Evolutionary conservation across 805 yeast species (phyloP).

Genomic region (Yamadazyma olivae): DNA sequence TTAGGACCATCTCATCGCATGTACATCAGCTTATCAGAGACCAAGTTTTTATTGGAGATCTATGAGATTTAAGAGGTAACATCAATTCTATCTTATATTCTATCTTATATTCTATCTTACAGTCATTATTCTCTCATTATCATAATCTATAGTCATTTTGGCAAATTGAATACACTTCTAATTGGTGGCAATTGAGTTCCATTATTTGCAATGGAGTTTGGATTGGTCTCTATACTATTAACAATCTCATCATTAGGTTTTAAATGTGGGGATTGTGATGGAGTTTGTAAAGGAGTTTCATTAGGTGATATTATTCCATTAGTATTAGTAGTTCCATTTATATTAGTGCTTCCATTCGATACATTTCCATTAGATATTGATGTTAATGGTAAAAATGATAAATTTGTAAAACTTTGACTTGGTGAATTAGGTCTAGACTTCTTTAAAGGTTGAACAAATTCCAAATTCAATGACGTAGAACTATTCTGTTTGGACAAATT

Average conservation of each 20-base stretch:
- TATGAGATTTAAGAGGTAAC: no score
- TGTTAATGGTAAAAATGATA: not conserved
- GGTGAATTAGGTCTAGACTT: slow-evolving; percentile 51
- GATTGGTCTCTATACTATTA: slow-evolving; percentile 4
- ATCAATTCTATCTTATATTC: no score
- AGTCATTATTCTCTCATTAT: no score
- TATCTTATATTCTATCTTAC: no score
- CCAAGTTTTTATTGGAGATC: no score
- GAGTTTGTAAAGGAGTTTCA: slow-evolving; percentile 50
- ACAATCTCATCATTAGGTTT: slow-evolving; percentile 20
- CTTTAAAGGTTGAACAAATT: slow-evolving; percentile 32
- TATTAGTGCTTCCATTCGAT: not conserved
- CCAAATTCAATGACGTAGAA: slow-evolving; percentile 34
- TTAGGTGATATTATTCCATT: slow-evolving; percentile 28
- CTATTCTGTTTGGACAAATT: slow-evolving; percentile 23
- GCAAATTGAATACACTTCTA: slow-evolving; percentile 35
- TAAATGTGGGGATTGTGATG: slow-evolving; percentile 47
- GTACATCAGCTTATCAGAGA: no score
- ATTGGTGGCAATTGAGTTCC: slow-evolving; percentile 44
- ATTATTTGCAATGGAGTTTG: slow-evolving; percentile 32
- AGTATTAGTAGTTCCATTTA: slow-evolving; percentile 1
- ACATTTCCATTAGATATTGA: not conserved
- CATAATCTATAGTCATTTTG: no score
- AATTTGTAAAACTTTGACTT: slow-evolving; percentile 9
- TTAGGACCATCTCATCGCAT: no score